Base-by-base conservation (phyloP, 495 filamentous ascomycete genomes). In the Lophiotrema nucula region DNA sequence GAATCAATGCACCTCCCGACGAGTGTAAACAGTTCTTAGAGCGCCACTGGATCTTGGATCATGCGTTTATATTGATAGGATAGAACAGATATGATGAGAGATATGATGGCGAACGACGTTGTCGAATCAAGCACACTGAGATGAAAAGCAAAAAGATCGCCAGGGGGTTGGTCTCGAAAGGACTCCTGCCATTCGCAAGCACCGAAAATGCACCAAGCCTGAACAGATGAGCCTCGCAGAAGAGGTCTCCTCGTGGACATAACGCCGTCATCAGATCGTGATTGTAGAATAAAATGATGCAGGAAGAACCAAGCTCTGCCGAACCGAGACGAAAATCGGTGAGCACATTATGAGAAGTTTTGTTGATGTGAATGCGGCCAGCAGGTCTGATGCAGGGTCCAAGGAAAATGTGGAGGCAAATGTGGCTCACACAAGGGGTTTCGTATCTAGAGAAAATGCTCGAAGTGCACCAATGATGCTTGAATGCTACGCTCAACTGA, bases 191-290 rank as follows among this genome's bases (percentile, higher is more conserved):
- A 35, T 35, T 35, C 31, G 15, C 46, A 55, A 45, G 52, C 58
- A 61, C 58, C 58, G 31, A 49, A 61, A 12, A 62, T 62, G 58
- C 51, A 62, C 51, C 58, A 3, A 48, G 53, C 47, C 38, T 6
- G 31, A 51, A 38, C 39, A 18, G 18, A 13, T 53, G 48, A 19
- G 42, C 42, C 42, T 22, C 15, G 23, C 19, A 41, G 27, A 41
- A 26, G 47, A 52, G 27, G 24, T 43, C 39, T 11, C 43, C 31
- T 19, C 21, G 33, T 48, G 49, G n/a, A 38, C 26, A 39, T 24
- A 62, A 62, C 58, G 58, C 58, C 58, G 47, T 62, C 58, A 51
- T 62, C 45, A 62, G 51, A 45, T 56, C 58, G 52, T 62, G 18
- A 58, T 8, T 15, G 26, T 44, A 13, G 26, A 24, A 24, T 54